These are phyloP conservation scores for Trichophyton simii DNA, from an alignment of 2,329 filamentous ascomycete genomes.

Conservation along the genomic window DNA sequence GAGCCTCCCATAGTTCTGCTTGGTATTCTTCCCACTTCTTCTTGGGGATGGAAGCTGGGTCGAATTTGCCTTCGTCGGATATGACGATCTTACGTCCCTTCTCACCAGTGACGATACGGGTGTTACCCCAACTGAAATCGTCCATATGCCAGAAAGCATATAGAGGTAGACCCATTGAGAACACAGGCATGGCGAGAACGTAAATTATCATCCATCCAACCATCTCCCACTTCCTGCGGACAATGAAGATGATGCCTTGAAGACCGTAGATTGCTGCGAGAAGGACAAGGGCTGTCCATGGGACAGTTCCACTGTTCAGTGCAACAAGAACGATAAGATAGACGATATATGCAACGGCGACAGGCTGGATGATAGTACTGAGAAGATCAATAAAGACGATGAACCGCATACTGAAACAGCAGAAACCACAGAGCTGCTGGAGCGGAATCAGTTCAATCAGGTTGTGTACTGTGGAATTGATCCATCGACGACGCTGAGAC, in stretches of 20 bases:
- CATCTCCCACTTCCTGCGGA: conserved; percentile 98
- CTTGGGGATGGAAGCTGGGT: conserved; percentile 79
- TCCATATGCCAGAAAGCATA: conserved; percentile 99
- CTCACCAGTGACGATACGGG: conserved; percentile 90
- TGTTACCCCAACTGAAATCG: conserved; percentile 99
- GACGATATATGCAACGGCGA: conserved; percentile 75
- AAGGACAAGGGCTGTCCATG: conserved; percentile 76
- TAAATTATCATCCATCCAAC: conserved; percentile 99
- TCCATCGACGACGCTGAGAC: conserved; percentile 97
- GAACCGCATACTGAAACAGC: conserved; percentile 99
- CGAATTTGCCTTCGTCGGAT: conserved; percentile 95
- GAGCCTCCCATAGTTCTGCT: conserved; percentile 90
- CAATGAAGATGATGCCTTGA: conserved; percentile 91
- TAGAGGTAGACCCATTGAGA: conserved; percentile 76
- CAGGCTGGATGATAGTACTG: conserved; percentile 82
- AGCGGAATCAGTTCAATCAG: conserved; percentile 88
- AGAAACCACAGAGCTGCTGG: conserved; percentile 94
- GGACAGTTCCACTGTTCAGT: conserved; percentile 51
- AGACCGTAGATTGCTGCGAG: conserved; percentile 94
- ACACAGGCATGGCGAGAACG: conserved; percentile 78
- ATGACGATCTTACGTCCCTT: conserved; percentile 84
- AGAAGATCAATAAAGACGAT: conserved; percentile 89
- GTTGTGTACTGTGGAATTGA: conserved; percentile 98
- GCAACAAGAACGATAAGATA: conserved; percentile 73
- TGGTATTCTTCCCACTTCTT: conserved; percentile 99